phyloP scores from a whole-genome alignment of 305 asterid species.

The Plantago coronopus region DNA sequence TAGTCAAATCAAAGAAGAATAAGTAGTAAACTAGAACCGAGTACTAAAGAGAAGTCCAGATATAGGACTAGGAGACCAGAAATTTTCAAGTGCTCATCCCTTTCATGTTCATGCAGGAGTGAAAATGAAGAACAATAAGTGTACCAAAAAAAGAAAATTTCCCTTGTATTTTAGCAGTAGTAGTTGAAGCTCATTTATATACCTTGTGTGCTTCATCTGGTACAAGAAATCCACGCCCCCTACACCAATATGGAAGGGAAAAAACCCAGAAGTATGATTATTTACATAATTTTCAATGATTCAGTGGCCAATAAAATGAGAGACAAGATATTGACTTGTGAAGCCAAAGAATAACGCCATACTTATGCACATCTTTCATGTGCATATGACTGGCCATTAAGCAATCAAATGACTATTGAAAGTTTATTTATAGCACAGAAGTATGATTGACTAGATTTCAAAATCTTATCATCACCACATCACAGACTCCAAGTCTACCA shows the following conservation, averaged over 20 bases:
- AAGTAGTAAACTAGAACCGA: conserved; percentile 3
- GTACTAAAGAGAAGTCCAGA: conserved; percentile 6
- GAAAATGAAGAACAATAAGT: conserved; percentile 8
- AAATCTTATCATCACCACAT: too few species aligned
- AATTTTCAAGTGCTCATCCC: conserved; percentile 16
- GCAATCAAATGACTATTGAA: too few species aligned
- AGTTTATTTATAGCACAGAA: too few species aligned
- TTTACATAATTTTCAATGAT: too few species aligned
- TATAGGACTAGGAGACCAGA: conserved; percentile 12
- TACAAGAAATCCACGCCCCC: conserved; percentile 79
- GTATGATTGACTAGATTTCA: too few species aligned
- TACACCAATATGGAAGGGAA: conserved; percentile 30
- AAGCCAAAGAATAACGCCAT: too few species aligned
- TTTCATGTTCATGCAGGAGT: conserved; percentile 5
- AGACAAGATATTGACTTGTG: background rate
- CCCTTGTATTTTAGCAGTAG: background rate
- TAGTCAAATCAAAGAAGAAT: conserved; percentile 12
- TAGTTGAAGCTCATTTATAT: conserved; percentile 12
- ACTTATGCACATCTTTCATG: too few species aligned
- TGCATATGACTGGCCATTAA: background rate
- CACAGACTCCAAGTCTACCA: too few species aligned
- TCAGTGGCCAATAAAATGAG: too few species aligned
- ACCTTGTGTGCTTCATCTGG: conserved; percentile 75
- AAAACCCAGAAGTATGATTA: conserved; percentile 19
- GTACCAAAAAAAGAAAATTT: too few species aligned